A percentile compares a stretch with the other conserved stretches of the same genome.
Evolutionary conservation across 768 basidiomycete species (phyloP).

Genomic region (Phanerochaete sordida): DNA sequence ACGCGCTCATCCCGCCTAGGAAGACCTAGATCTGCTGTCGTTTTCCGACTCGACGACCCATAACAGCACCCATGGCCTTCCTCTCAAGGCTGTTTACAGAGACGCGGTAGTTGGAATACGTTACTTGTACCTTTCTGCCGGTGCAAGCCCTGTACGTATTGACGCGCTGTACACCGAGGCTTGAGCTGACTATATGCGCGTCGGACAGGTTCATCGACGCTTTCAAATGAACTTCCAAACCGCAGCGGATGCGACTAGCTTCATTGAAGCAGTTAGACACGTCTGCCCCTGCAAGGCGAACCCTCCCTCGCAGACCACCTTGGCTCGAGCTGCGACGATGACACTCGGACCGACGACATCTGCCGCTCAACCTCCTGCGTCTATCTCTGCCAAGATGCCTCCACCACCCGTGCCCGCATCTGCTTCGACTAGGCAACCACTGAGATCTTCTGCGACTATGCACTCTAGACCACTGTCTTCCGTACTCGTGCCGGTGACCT

Average conservation of each 20-base stretch:
- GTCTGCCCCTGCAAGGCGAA: constrained; percentile 77
- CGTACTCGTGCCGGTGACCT: not conserved
- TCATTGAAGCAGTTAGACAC: constrained; percentile 57
- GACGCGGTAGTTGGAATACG: constrained; percentile 72
- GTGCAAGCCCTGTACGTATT: too few relatives aligned
- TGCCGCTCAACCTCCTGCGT: not conserved
- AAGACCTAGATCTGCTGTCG: constrained; percentile 71
- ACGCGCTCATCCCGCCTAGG: constrained; percentile 38
- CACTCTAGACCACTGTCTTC: not conserved
- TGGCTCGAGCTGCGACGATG: constrained; percentile 13
- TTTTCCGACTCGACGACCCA: constrained; percentile 41
- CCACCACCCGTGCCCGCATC: not conserved
- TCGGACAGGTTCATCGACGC: constrained; percentile 61
- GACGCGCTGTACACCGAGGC: too few relatives aligned
- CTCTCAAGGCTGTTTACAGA: constrained; percentile 79
- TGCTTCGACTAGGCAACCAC: not conserved
- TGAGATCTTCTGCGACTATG: not conserved
- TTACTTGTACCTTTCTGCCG: constrained; percentile 43
- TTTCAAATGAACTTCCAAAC: constrained; percentile 71
- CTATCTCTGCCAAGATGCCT: not conserved
- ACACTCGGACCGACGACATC: not conserved
- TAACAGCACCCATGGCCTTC: constrained; percentile 48
- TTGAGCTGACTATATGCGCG: constrained; percentile 1
- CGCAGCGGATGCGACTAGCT: constrained; percentile 45
- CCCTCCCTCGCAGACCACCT: constrained; percentile 25